These are phyloP conservation scores for Helichrysum umbraculigerum DNA, from an alignment of 129 eudicot genomes.

Conservation along the genomic window DNA sequence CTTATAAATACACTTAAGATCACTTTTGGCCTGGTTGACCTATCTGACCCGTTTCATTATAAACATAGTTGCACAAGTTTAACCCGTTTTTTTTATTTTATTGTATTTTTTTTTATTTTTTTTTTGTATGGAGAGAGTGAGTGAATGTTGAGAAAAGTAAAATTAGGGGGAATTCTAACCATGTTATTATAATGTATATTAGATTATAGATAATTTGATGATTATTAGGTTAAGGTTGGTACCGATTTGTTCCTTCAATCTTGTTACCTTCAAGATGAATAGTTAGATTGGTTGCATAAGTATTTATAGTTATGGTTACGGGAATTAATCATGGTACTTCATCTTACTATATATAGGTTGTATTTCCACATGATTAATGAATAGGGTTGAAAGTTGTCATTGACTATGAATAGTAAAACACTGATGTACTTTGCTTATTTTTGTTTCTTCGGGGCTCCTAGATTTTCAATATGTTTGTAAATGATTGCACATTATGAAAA, in stretches of 20 bases:
- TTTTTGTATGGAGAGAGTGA: too few relatives aligned
- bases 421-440: not conserved
- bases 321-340: not conserved
- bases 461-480: not conserved
- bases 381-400: not conserved
- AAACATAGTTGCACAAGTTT: too few relatives aligned
- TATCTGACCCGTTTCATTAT: not conserved
- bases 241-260: not conserved
- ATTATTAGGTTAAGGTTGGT: not conserved
- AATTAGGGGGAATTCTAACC: too few relatives aligned
- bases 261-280: not conserved
- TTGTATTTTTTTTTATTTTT: too few relatives aligned
- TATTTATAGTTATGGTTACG: not conserved
- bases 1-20: not conserved
- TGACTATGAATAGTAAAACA: not conserved
- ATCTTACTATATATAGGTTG: not conserved
- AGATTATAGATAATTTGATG: not conserved
- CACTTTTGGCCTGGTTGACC: not conserved
- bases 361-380: not conserved
- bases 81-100: too few relatives aligned
- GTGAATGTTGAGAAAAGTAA: too few relatives aligned
- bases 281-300: not conserved
- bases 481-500: conserved; percentile 4
- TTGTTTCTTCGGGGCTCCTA: not conserved
- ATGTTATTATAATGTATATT: too few relatives aligned